Base-by-base conservation (phyloP, 257 asterid genomes). In the Solanum chilense region DNA sequence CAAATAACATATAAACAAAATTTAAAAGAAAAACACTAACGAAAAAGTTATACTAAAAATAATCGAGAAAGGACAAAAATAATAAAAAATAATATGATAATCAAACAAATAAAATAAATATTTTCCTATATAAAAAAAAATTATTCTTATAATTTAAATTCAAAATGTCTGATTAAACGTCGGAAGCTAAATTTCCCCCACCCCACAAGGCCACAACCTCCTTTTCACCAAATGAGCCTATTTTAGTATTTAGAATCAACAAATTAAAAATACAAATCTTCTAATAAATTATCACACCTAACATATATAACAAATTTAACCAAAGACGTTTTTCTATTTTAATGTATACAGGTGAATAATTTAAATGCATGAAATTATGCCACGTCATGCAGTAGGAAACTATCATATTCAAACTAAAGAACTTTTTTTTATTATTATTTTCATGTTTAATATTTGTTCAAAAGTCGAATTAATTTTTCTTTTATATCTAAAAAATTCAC, bases 391-490 rank as follows among this genome's bases (percentile, higher is more conserved):
- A 39, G 0, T 74, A 21, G 82, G 56, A 73, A 21, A 76, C 15
- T 41, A 41, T 23, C 82, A 41, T 41, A 75, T 75, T 39, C 56
- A 75, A 75, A 68, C 23, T 52, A 6, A 52, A 52, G 4, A 52
- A 52, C 23, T 3, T 58, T 66, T 25, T 14, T 2, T 12, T 27
- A 6, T 27, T 27, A 6, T 27, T 68, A 7, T 68, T 27, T 7
- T 68, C 5, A 0, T 29, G 14, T 68, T 27, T 7, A 16, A 5
- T 68, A 29, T 14, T 15, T 0, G 0, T 15, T 29, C 1, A 2
- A 0, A 9, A 4, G 6, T 29, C 20, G 1, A 31, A 69, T 15
- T 69, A 29, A 31, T 14, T 29, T 1, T 6, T 1, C 27, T 27
- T 27, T 66, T 66, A 7, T 5, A 7, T 13, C 11, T 15, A 27